Base-by-base conservation (phyloP, 1,284 basidiomycete species). In the Marasmius fiardii region DNA sequence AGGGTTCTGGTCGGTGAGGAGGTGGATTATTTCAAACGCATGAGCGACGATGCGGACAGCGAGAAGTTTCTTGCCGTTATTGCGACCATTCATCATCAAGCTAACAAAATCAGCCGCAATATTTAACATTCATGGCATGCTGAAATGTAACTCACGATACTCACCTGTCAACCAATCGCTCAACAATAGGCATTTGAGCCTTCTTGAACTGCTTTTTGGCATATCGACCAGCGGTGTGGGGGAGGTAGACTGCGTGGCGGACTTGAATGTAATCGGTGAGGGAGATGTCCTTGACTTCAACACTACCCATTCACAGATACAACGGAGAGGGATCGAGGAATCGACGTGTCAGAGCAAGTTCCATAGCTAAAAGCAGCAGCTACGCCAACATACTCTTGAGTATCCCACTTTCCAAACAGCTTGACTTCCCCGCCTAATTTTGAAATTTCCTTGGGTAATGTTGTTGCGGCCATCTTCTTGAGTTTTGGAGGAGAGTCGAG, bases 181-280 rank as follows among this genome's bases (percentile, higher is more conserved):
- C 96, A 67, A 99, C 97, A 73, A 99, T 97, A 71, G 97, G 97
- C 96, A 99, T 99, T 78, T 97, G 93, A 20, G 95, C 95, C 89
- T 99, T 99, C 85, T 96, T 97, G 90, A 99, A 99, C 77, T 98
- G 95, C 84, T 98, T 98, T 85, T 95, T 95, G 72, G 95, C 93
- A 76, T 98, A 99, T 76, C 97, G 94, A 66, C 97, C 97, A 66
- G 96, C 95, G 61, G 97, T 99, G 86, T 99, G 96, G 60, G 96
- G 93, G 59, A 96, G 80, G 81, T 95, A 98, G 73, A 98, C 95
- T 59, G 95, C 90, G 75, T 98, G 95, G 74, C 94, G 95, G 78
- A 97, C 92, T 81, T 98, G 95, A 77, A 99, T 96, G 88, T 99
- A 99, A 79, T 99, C 97, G 60, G 91, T 92, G 67, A 98, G 79